Base-by-base conservation (phyloP, 2,329 filamentous ascomycete species). In the Berkeleyomyces rouxiae region DNA sequence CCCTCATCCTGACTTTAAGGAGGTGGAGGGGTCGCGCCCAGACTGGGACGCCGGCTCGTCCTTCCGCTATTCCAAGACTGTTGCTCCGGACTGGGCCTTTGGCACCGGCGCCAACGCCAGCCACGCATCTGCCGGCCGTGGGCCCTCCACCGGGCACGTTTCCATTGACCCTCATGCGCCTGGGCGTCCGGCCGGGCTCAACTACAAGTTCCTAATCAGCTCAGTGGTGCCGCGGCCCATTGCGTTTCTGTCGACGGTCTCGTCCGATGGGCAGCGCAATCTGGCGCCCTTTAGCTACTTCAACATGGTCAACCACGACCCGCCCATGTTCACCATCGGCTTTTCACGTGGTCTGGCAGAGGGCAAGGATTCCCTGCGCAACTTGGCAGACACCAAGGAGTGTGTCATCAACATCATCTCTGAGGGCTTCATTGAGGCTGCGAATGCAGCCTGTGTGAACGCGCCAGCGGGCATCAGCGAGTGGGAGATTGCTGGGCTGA, bases 181-280 rank as follows among this genome's bases (percentile, higher is more conserved):
- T 37, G 87, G 84, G 40, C 81, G 91, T 0, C 79, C 83, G 0
- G 74, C 82, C 0, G 74, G 77, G 1, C 83, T 81, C 75, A 96
- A 96, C 79, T 96, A 97, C 81, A 96, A 95, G 74, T 81, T 96
- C 11, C 78, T 96, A 65, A 95, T 96, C 72, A 88, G 84, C 16
- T 84, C 83, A 66, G 82, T 96, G 67, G 80, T 90, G 13, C 92
- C 92, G 0, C 82, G 92, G 10, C 92, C 92, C 10, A 86, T 96
- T 70, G 82, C 80, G 61, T 81, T 85, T 71, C 70, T 85, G 40
- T 82, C 78, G 65, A 82, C 82, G 7, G 71, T 73, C 61, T 76
- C 77, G 31, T 86, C 90, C 69, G 88, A 87, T 31, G 73, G 69
- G 42, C 77, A 66, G 67, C 77, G 71, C 13, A 97, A 96, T 74